Conservation (phyloP, 2,329 filamentous ascomycete genomes). For the Cladosporium sp. region DNA sequence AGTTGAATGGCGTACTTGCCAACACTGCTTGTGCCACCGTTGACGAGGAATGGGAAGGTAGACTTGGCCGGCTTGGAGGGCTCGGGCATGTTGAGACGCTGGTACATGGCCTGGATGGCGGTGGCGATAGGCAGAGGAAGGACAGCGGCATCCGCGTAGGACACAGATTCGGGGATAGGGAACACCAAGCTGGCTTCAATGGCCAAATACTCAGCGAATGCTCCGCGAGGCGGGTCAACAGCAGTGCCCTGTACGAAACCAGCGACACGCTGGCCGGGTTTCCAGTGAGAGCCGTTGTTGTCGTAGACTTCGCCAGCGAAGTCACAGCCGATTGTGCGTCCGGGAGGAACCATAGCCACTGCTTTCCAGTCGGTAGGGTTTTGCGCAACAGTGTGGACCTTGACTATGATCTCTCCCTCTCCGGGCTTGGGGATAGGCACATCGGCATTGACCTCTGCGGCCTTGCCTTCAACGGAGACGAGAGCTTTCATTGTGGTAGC, state of each 20-base stretch:
- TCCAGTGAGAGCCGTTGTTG: conserved; percentile 11
- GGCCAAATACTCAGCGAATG: conserved; percentile 28
- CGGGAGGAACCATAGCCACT: conserved; percentile 1
- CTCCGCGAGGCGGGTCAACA: conserved; percentile 12
- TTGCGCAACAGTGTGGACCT: conserved; percentile 23
- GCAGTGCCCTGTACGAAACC: conserved; percentile 13
- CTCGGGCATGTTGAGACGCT: conserved; percentile 44
- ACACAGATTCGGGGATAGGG: conserved; percentile 33
- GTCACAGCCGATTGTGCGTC: conserved; percentile 25
- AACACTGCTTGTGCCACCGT: conserved; percentile 29
- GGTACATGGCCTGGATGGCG: conserved; percentile 37
- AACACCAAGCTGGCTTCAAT: conserved; percentile 27
- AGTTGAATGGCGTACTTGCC: conserved; percentile 38
- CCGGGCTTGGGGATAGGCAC: conserved; percentile 24
- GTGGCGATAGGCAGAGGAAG: conserved; percentile 40
- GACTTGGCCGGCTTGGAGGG: conserved; percentile 35
- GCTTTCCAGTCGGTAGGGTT: conserved; percentile 29
- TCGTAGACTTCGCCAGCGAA: conserved; percentile 29
- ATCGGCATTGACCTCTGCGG: conserved; percentile 15
- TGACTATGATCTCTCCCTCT: conserved; percentile 24
- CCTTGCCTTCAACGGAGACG: conserved; percentile 8
- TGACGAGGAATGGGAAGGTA: conserved; percentile 32
- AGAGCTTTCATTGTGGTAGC: conserved; percentile 12
- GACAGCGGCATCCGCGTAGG: conserved; percentile 34
- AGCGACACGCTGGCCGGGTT: conserved; percentile 6